Conservation (phyloP, 1,284 basidiomycete genomes). For the Moniliophthora roreri region DNA sequence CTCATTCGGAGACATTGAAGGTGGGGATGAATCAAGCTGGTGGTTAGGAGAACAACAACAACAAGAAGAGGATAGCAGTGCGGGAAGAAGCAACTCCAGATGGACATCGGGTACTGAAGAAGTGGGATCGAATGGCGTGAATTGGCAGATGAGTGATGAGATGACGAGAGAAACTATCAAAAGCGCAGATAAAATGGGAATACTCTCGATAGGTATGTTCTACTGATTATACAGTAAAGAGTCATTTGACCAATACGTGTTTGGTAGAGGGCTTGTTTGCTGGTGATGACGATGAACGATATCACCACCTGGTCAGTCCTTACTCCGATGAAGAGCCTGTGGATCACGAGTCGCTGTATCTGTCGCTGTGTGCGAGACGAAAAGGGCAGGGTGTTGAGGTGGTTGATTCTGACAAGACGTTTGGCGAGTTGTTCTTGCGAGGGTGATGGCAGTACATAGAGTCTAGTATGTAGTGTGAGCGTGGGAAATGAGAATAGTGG, state of each 20-base stretch:
- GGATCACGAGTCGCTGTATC: conserved; percentile 2
- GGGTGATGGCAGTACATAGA: not conserved
- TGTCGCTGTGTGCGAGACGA: conserved; percentile 1
- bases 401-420: not conserved
- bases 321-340: conserved; percentile 4
- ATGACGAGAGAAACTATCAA: conserved; percentile 5
- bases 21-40: not conserved
- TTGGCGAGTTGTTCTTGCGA: not conserved
- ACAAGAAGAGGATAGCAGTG: not conserved
- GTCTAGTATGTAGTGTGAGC: not conserved
- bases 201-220: conserved; percentile 1
- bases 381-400: not conserved
- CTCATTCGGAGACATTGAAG: no score
- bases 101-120: not conserved
- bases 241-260: not conserved
- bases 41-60: not conserved
- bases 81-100: not conserved
- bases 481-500: not conserved
- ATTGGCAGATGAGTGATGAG: conserved; percentile 5
- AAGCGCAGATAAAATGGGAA: conserved; percentile 3
- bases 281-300: not conserved
- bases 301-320: not conserved
- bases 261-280: conserved; percentile 4
- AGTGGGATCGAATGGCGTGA: not conserved
- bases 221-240: not conserved